Base-by-base conservation (phyloP, 768 basidiomycete genomes). In the Heimioporus sp. region DNA sequence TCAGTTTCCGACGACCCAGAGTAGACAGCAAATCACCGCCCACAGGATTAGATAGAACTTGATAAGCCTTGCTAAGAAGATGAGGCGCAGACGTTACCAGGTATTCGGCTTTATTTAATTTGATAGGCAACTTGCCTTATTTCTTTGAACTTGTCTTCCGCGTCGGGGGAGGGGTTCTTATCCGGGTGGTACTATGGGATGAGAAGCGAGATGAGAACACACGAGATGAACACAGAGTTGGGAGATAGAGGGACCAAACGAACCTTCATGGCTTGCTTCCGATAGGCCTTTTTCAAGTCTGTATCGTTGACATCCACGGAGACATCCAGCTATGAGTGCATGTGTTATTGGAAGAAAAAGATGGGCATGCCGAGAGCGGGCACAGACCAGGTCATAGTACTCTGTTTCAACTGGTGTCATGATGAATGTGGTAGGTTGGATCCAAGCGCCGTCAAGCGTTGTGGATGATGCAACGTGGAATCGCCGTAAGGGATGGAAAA, bases 111-210 rank as follows among this genome's bases (percentile, higher is more conserved):
- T 50, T 21, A 50, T 48, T 48, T 43, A n/a, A 54, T 39, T 32
- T 42, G 59, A 57, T 48, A 38, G 48, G 17, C 46, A 37, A 68
- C 68, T 56, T 59, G 86, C 90, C 92, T 93, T 64, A 99, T 91
- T 42, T 97, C 91, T 72, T 98, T 96, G 77, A 99, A 99, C 75
- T 86, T 94, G 67, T 90, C 87, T 66, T 94, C 93, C 1, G 96
- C 97, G 62, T 92, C 92, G n/a, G 85, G 80, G 5, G 91, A 88
- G 8, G 83, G 79, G 64, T 98, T 98, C 80, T 96, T 97, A 73
- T 97, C 95, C 5, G 94, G 95, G 66, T 97, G 94, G 66, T 86
- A 96, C 90, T 94, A 59, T 17, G n/a, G 36, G 53, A 43, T 13
- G 40, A 52, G 34, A 39, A 30, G 49, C 17, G n/a, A 47, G 24